A percentile compares a stretch with the other conserved stretches of the same genome.
Conservation (phyloP, 106 monocot species). For the Apostasia shenzhenica region DNA sequence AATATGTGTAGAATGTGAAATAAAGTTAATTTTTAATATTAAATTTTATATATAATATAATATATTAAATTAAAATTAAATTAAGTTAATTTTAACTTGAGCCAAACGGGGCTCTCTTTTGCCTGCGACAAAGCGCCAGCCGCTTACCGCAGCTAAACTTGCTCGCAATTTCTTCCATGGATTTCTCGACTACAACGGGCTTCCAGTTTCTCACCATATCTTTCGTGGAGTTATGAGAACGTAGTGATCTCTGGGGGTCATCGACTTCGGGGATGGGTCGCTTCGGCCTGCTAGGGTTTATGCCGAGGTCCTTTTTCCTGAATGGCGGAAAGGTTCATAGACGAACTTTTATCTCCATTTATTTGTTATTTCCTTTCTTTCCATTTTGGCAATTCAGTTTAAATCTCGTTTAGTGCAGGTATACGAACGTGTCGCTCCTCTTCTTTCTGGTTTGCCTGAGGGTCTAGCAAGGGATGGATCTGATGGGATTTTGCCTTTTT, state of each 20-base stretch:
- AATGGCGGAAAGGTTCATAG: background rate
- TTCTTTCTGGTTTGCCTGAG: background rate
- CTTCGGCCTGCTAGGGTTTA: conserved; percentile 4
- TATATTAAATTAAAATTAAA: too few species aligned
- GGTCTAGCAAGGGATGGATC: background rate
- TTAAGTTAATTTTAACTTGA: too few species aligned
- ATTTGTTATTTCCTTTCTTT: background rate
- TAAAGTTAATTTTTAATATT: too few species aligned
- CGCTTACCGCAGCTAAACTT: too few species aligned
- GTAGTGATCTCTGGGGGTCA: background rate
- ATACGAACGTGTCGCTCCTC: background rate
- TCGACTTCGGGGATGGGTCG: background rate
- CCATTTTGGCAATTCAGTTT: background rate
- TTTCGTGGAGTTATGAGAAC: conserved; percentile 1
- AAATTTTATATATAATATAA: too few species aligned
- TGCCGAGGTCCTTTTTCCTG: conserved; percentile 5
- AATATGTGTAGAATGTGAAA: too few species aligned
- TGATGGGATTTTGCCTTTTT: background rate
- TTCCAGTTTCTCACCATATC: background rate
- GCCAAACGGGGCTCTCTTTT: too few species aligned
- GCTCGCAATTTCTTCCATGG: background rate
- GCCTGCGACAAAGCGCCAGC: too few species aligned
- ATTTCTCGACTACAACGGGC: background rate
- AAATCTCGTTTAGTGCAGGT: background rate
- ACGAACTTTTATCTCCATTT: background rate